Percentiles rank a stretch among this genome's conserved stretches.
Conservation (phyloP, 306 rosid genomes). For the Cucurbita maxima region DNA sequence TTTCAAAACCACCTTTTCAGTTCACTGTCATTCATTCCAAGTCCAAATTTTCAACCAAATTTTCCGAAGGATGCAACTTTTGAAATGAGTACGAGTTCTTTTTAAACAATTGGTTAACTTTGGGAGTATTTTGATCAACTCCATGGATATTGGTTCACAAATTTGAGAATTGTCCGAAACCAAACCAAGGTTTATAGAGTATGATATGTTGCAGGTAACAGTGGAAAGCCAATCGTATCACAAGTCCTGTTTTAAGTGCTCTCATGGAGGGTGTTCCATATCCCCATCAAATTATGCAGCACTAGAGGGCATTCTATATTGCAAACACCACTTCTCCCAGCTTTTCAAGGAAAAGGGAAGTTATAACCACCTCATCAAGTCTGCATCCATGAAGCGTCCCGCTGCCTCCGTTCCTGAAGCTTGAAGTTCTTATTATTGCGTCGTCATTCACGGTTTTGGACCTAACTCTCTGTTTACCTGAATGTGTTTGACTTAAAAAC, state of each 20-base stretch:
- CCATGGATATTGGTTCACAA: too few relatives aligned
- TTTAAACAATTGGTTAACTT: too few relatives aligned
- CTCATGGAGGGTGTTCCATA: constrained; percentile 86
- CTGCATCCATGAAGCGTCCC: constrained; percentile 13
- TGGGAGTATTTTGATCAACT: too few relatives aligned
- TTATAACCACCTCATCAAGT: constrained; percentile 7
- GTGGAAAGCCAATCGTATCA: constrained; percentile 82
- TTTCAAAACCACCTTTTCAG: too few relatives aligned
- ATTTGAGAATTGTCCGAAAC: too few relatives aligned
- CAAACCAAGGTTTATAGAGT: background rate
- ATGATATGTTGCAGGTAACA: constrained; percentile 46
- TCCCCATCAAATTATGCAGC: constrained; percentile 91
- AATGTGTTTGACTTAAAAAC: background rate
- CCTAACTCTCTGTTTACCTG: constrained; percentile 4
- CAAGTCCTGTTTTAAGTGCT: constrained; percentile 87
- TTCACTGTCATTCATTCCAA: too few relatives aligned
- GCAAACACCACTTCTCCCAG: constrained; percentile 95
- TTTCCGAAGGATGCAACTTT: too few relatives aligned
- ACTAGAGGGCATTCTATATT: constrained; percentile 77
- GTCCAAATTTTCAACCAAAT: too few relatives aligned
- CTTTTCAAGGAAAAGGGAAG: constrained; percentile 77
- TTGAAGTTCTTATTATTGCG: background rate
- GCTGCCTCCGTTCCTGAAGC: constrained; percentile 8
- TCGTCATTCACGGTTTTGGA: background rate
- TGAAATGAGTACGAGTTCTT: too few relatives aligned